Evolutionary conservation across 2,329 filamentous ascomycete species (phyloP).

Genomic region (Lanzia echinophila): DNA sequence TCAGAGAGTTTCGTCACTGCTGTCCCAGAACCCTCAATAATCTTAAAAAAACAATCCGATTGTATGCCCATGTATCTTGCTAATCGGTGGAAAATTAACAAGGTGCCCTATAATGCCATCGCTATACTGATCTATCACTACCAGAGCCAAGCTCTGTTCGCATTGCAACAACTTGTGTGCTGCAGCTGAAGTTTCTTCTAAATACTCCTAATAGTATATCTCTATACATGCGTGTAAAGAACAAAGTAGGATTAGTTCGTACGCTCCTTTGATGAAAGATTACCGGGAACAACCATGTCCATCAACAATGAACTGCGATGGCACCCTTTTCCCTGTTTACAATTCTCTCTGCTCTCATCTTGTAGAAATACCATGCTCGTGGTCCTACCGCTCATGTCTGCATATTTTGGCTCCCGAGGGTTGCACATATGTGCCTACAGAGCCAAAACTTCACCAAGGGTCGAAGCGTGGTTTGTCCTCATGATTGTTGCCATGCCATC

Average conservation of each 20-base stretch:
- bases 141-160: not conserved
- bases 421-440: too few relatives aligned
- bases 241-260: not conserved
- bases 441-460: too few relatives aligned
- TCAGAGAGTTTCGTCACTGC: too few relatives aligned
- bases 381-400: not conserved
- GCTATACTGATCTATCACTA: not conserved
- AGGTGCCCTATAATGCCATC: conserved; percentile 1
- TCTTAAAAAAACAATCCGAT: too few relatives aligned
- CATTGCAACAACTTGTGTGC: not conserved
- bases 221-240: not conserved
- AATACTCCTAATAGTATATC: not conserved
- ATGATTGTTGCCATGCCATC: too few relatives aligned
- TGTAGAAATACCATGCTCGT: not conserved
- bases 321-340: not conserved
- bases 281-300: not conserved
- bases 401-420: too few relatives aligned
- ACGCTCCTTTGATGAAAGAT: not conserved
- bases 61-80: too few relatives aligned
- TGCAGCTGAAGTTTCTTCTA: not conserved
- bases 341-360: not conserved
- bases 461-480: too few relatives aligned
- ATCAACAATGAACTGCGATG: not conserved
- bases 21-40: too few relatives aligned
- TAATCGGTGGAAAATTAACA: not conserved